These are phyloP conservation scores for Boletales sp. DNA, from an alignment of 768 basidiomycete genomes.

Conservation along the genomic window DNA sequence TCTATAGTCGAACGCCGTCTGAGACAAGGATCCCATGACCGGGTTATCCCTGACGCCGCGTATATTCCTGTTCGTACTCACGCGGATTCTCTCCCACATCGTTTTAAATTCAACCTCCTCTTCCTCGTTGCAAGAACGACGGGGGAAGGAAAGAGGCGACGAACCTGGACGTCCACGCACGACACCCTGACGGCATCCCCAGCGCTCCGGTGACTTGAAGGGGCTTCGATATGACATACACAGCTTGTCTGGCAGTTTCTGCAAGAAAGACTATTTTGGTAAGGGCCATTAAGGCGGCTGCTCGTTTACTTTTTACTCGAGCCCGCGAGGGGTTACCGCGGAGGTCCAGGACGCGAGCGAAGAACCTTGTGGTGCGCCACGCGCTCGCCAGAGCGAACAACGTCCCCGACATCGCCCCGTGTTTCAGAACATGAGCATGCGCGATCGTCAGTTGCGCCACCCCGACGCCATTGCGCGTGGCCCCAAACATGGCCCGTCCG, in stretches of 20 bases:
- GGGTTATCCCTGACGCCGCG: constrained; percentile 4
- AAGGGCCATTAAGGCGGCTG: constrained; percentile 24
- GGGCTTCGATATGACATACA: constrained; percentile 1
- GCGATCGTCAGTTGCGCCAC: neutral
- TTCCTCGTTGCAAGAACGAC: neutral
- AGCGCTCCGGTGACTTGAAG: constrained; percentile 9
- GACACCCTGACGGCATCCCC: constrained; percentile 13
- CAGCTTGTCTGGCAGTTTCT: constrained; percentile 9
- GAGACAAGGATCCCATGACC: neutral
- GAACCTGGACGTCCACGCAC: constrained; percentile 3
- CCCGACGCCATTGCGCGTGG: no score
- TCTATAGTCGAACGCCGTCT: neutral
- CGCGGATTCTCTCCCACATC: constrained; percentile 10
- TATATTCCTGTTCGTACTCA: constrained; percentile 3
- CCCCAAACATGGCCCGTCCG: no score
- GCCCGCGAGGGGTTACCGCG: constrained; percentile 16
- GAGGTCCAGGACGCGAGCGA: constrained; percentile 2
- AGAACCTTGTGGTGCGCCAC: no score
- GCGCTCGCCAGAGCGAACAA: no score
- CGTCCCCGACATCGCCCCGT: neutral
- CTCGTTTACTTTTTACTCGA: constrained; percentile 8
- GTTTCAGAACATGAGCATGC: constrained; percentile 6
- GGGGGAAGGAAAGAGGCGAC: neutral
- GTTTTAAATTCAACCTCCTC: no score
- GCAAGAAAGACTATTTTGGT: constrained; percentile 17